Conservation (phyloP, 139 green algal genomes). For the Chlorella sp. region DNA sequence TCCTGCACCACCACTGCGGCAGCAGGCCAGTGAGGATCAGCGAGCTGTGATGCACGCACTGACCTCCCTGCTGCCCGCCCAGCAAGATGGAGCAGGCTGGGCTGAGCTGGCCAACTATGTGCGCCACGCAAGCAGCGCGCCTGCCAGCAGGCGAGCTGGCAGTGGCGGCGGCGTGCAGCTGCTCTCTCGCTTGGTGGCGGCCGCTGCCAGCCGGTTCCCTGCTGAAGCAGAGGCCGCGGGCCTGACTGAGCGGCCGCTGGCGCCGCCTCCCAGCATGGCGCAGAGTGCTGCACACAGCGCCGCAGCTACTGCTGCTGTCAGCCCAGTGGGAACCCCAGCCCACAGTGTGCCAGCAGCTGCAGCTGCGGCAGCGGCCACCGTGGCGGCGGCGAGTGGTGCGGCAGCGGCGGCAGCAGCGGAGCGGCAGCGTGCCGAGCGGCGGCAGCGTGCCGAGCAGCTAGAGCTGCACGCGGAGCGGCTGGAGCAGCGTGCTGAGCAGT, state of each 20-base stretch:
- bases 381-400: neutral
- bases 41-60: slow-evolving; percentile 12
- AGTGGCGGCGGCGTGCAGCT: slow-evolving; percentile 23
- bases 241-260: slow-evolving; percentile 26
- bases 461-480: too few species aligned
- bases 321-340: neutral
- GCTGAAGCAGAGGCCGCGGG: slow-evolving; percentile 5
- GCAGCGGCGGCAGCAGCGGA: neutral
- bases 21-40: neutral
- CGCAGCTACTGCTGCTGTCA: too few species aligned
- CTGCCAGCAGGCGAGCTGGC: neutral
- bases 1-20: neutral
- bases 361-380: neutral
- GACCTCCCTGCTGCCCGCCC: neutral
- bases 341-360: neutral
- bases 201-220: slow-evolving; percentile 3
- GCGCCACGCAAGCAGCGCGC: neutral
- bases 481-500: neutral
- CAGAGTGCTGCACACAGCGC: neutral
- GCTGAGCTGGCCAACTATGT: slow-evolving; percentile 15
- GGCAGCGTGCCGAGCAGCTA: neutral
- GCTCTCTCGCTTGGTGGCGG: slow-evolving; percentile 24
- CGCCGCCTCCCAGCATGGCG: neutral
- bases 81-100: slow-evolving; percentile 5
- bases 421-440: neutral